Conservation (phyloP, 805 yeast species). For the Spencermartinsiella europaea region DNA sequence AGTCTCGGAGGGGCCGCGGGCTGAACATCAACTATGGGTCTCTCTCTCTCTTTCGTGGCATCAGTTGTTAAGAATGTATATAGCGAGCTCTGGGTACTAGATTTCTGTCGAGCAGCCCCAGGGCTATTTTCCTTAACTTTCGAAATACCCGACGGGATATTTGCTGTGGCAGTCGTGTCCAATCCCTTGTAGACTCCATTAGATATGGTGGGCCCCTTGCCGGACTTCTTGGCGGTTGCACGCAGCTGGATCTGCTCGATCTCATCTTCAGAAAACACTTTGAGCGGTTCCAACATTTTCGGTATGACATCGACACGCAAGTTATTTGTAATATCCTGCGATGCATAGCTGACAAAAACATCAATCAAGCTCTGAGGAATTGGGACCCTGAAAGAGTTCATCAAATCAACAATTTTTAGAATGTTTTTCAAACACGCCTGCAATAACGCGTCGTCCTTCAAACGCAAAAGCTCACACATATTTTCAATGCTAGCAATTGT, state of each 20-base stretch:
- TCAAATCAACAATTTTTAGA: conserved; percentile 24
- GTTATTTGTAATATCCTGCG: conserved; percentile 64
- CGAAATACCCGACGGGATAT: background rate
- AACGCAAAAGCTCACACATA: conserved; percentile 73
- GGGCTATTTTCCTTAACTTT: background rate
- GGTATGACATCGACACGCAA: conserved; percentile 61
- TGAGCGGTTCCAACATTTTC: conserved; percentile 43
- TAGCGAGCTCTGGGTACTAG: conserved; percentile 2
- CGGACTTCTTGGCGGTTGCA: conserved; percentile 1
- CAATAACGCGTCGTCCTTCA: conserved; percentile 72
- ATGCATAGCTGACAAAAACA: conserved; percentile 38
- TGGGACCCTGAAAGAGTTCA: conserved; percentile 35
- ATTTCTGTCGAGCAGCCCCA: background rate
- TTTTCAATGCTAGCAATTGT: conserved; percentile 56
- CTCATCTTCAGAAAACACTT: conserved; percentile 14
- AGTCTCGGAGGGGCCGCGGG: conserved; percentile 9
- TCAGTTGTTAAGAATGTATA: conserved; percentile 3
- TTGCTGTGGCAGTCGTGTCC: background rate
- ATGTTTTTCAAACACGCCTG: conserved; percentile 58
- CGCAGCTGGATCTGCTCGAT: conserved; percentile 9
- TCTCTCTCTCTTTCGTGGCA: background rate
- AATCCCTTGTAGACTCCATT: background rate
- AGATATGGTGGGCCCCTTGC: background rate
- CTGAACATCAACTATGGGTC: conserved; percentile 1
- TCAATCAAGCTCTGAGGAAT: conserved; percentile 51